Evolutionary conservation across 192 early-diverging fungal genomes (phyloP).

Genomic region (Rhizoclosmatium globosum): DNA sequence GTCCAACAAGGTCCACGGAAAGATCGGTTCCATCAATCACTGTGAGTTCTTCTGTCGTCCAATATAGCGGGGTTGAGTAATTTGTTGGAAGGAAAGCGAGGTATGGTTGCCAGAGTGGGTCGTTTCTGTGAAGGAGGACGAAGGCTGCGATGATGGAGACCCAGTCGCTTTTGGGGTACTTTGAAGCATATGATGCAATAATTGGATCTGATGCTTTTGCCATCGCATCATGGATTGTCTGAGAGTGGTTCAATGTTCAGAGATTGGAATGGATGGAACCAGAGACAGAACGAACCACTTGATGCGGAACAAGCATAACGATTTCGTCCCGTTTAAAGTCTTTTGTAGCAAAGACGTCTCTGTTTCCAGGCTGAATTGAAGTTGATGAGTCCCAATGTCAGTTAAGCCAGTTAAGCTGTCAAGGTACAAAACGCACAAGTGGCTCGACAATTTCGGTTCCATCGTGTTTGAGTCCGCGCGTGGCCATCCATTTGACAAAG

Average conservation of each 20-base stretch:
- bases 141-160: constrained; percentile 25
- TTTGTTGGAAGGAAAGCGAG: not conserved
- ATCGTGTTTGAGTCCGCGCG: not conserved
- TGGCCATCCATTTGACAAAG: constrained; percentile 20
- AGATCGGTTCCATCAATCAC: constrained; percentile 23
- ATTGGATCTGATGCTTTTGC: constrained; percentile 12
- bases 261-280: not conserved
- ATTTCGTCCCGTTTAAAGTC: not conserved
- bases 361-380: constrained; percentile 7
- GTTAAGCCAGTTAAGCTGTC: too few species aligned
- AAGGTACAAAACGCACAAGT: not conserved
- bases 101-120: constrained; percentile 15
- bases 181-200: not conserved
- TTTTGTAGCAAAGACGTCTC: constrained; percentile 9
- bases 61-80: constrained; percentile 15
- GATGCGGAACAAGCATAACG: constrained; percentile 22
- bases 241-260: not conserved
- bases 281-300: not conserved
- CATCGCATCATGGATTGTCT: constrained; percentile 23
- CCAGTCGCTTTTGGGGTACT: constrained; percentile 23
- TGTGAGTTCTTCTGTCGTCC: constrained; percentile 7
- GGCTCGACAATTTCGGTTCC: constrained; percentile 5
- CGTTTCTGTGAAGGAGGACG: constrained; percentile 5
- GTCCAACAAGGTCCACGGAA: not conserved
- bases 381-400: too few species aligned